A percentile compares a stretch with the other conserved stretches of the same genome.
Evolutionary conservation across 2,329 filamentous ascomycete species (phyloP).

Genomic region (Clonostachys rosea): DNA sequence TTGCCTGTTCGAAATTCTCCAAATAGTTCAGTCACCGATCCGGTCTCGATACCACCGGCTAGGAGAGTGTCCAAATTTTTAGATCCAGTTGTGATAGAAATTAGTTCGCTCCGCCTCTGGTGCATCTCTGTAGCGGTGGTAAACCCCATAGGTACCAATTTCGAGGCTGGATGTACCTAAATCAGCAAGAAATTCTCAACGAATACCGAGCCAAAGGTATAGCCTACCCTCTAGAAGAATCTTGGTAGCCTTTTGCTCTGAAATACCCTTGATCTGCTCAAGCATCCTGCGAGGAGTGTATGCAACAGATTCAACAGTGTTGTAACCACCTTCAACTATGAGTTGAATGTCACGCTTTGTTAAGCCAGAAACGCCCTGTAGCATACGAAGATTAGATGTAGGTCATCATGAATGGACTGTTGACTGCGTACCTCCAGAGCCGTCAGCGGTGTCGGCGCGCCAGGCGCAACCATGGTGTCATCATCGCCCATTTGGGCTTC

Average conservation of each 20-base stretch:
- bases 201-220: neutral
- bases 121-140: constrained; percentile 99
- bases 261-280: constrained; percentile 97
- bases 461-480: constrained; percentile 70
- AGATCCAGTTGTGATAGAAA: constrained; percentile 95
- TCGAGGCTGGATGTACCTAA: constrained; percentile 60
- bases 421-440: constrained; percentile 69
- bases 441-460: constrained; percentile 84
- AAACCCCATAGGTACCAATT: constrained; percentile 97
- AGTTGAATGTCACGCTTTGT: constrained; percentile 96
- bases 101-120: constrained; percentile 89
- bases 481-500: constrained; percentile 65
- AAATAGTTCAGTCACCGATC: constrained; percentile 96
- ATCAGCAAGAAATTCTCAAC: neutral
- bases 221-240: constrained; percentile 77
- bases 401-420: constrained; percentile 1
- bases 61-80: constrained; percentile 95
- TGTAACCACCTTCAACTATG: constrained; percentile 85
- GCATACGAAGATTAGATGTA: neutral
- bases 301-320: constrained; percentile 93
- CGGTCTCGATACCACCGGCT: constrained; percentile 92
- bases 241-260: constrained; percentile 92
- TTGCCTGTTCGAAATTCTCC: constrained; percentile 98
- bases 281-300: constrained; percentile 81
- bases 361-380: constrained; percentile 76